These are phyloP conservation scores for Fusarium chaquense DNA, from an alignment of 2,329 filamentous ascomycete species.

Conservation along the genomic window DNA sequence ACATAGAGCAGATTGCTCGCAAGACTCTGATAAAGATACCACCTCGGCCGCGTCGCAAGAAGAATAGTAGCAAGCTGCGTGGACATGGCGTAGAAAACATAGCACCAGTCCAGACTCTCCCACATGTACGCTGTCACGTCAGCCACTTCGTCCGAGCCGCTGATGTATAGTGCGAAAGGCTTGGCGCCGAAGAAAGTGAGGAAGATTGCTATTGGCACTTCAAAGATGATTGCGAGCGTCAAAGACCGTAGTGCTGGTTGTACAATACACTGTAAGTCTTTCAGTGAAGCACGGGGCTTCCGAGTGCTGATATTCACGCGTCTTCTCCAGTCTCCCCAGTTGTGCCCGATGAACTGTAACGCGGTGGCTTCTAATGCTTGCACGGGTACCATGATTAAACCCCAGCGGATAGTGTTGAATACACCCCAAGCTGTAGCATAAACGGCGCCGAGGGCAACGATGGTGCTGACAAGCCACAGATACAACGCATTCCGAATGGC, in stretches of 20 bases:
- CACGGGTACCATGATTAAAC: constrained; percentile 79
- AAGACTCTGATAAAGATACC: constrained; percentile 77
- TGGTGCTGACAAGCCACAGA: constrained; percentile 75
- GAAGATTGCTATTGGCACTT: constrained; percentile 72
- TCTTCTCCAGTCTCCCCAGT: constrained; percentile 68
- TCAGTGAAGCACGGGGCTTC: constrained; percentile 31
- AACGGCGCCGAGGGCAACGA: constrained; percentile 70
- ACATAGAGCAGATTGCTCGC: constrained; percentile 76
- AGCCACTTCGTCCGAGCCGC: constrained; percentile 67
- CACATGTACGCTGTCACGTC: constrained; percentile 75
- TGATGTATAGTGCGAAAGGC: constrained; percentile 73
- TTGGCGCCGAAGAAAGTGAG: constrained; percentile 70
- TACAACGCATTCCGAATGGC: constrained; percentile 76
- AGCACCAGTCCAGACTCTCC: constrained; percentile 72
- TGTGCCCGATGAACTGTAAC: constrained; percentile 74
- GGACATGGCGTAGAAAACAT: constrained; percentile 75
- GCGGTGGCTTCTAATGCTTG: constrained; percentile 74
- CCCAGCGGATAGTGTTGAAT: constrained; percentile 81
- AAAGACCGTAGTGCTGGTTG: constrained; percentile 67
- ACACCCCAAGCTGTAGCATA: constrained; percentile 81
- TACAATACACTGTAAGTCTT: constrained; percentile 54
- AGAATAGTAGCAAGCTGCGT: constrained; percentile 75
- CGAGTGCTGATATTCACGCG: constrained; percentile 41
- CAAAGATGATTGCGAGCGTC: constrained; percentile 65
- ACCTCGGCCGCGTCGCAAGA: constrained; percentile 71